phyloP scores from a whole-genome alignment of 2,329 filamentous ascomycete genomes.

The Penicillium janthinellum region DNA sequence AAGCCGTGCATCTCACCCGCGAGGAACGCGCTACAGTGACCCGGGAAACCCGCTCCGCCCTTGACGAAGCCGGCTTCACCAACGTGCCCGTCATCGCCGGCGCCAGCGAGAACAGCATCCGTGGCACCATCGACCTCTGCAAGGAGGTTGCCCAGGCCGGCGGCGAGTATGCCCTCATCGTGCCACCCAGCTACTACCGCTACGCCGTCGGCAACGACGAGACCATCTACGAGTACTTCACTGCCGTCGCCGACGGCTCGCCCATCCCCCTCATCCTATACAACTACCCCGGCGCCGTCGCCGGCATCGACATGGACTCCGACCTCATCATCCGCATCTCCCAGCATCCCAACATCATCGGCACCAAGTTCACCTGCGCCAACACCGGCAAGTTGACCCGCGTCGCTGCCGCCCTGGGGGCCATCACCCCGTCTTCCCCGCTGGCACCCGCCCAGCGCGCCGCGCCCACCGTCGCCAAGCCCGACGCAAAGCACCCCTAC shows the following conservation, averaged over 20 bases:
- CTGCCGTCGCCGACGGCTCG: conserved; percentile 71
- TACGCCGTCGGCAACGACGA: conserved; percentile 70
- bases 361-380: conserved; percentile 89
- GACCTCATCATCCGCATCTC: conserved; percentile 80
- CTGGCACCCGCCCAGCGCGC: conserved; percentile 31
- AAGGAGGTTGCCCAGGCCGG: conserved; percentile 67
- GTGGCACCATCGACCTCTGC: conserved; percentile 75
- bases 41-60: conserved; percentile 74
- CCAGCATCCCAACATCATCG: conserved; percentile 79
- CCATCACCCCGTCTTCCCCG: conserved; percentile 61
- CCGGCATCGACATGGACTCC: conserved; percentile 86
- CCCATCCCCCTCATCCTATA: conserved; percentile 81
- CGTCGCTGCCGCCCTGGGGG: conserved; percentile 71
- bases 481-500: conserved; percentile 54
- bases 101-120: conserved; percentile 77
- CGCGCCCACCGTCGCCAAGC: conserved; percentile 31
- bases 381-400: conserved; percentile 88
- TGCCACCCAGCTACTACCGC: conserved; percentile 83
- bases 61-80: conserved; percentile 76
- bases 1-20: conserved; percentile 80
- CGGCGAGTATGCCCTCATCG: conserved; percentile 76
- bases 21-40: conserved; percentile 77
- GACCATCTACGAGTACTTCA: conserved; percentile 73
- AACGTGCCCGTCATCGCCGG: conserved; percentile 80
- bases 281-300: conserved; percentile 87